Conservation (phyloP, 345 rosid genomes). For the Bruguiera parviflora region DNA sequence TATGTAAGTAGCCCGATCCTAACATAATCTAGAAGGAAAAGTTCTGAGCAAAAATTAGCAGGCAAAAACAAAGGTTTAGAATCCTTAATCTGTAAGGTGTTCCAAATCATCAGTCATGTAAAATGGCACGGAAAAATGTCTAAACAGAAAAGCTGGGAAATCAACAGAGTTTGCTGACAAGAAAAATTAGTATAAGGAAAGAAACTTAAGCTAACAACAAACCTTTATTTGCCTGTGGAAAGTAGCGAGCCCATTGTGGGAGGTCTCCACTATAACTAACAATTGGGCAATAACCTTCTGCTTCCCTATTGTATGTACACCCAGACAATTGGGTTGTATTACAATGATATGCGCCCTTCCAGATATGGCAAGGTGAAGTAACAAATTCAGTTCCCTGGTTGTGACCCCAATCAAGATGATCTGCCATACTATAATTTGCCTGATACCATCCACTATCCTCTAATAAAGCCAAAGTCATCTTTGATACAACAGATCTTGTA, state of each 20-base stretch:
- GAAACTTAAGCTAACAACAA: not conserved
- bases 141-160: not conserved
- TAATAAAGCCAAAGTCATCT: slow-evolving; percentile 90
- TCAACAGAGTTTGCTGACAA: not conserved
- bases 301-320: slow-evolving; percentile 97
- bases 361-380: slow-evolving; percentile 83
- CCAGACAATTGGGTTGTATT: slow-evolving; percentile 90
- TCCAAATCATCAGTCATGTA: too few relatives aligned
- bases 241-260: slow-evolving; percentile 96
- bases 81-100: too few relatives aligned
- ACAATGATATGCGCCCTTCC: slow-evolving; percentile 97
- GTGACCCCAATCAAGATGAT: slow-evolving; percentile 93
- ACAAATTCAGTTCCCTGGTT: slow-evolving; percentile 94
- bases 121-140: too few relatives aligned
- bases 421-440: slow-evolving; percentile 98
- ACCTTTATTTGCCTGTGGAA: slow-evolving; percentile 97
- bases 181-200: too few relatives aligned
- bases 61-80: too few relatives aligned
- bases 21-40: too few relatives aligned
- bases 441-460: slow-evolving; percentile 99
- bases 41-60: too few relatives aligned
- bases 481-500: slow-evolving; percentile 94
- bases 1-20: too few relatives aligned
- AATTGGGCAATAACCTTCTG: slow-evolving; percentile 98
- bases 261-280: slow-evolving; percentile 88